Percentiles rank a stretch among this genome's conserved stretches.
Conservation (phyloP, 2,329 filamentous ascomycete species). For the Trichoderma guizhouense region DNA sequence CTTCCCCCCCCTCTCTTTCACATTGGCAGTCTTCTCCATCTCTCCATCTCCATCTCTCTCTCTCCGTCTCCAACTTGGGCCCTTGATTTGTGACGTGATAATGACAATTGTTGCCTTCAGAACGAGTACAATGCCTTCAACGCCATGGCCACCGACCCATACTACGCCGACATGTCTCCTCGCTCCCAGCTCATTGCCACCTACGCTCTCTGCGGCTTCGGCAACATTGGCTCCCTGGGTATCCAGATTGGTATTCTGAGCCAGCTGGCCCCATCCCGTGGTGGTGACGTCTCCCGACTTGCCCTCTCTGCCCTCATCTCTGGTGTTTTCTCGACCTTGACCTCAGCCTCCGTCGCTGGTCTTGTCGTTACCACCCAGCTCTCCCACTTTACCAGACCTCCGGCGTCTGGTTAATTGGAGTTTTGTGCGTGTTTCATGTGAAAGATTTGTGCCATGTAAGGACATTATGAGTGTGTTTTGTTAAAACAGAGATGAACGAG, state of each 20-base stretch:
- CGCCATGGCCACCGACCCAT: slow-evolving; percentile 50
- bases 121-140: slow-evolving; percentile 79
- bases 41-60: background rate
- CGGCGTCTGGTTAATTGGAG: background rate
- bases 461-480: background rate
- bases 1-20: background rate
- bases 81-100: slow-evolving; percentile 7
- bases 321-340: slow-evolving; percentile 75
- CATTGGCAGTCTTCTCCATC: background rate
- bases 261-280: slow-evolving; percentile 71
- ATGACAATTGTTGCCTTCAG: slow-evolving; percentile 25
- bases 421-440: background rate
- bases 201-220: slow-evolving; percentile 79
- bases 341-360: slow-evolving; percentile 73
- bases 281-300: slow-evolving; percentile 71
- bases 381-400: slow-evolving; percentile 16
- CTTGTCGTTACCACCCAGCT: slow-evolving; percentile 61
- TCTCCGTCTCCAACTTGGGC: background rate
- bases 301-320: slow-evolving; percentile 74
- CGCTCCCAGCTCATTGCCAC: slow-evolving; percentile 80
- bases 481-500: background rate
- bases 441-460: background rate
- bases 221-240: slow-evolving; percentile 82
- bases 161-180: slow-evolving; percentile 58
- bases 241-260: slow-evolving; percentile 86